Conservation (phyloP, 306 rosid genomes). For the Sicyos edulis region DNA sequence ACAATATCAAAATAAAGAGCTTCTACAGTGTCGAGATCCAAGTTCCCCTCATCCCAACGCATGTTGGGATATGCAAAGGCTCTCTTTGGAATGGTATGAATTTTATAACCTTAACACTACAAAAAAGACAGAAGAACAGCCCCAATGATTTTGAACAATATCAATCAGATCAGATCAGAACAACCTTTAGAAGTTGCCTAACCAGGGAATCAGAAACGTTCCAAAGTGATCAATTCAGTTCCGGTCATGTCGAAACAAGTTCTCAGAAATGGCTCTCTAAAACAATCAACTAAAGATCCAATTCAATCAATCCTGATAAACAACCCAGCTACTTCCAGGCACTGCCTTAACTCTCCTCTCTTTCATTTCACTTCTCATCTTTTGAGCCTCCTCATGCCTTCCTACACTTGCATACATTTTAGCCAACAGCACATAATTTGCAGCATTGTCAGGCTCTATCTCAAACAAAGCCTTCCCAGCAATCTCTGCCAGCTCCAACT, state of each 20-base stretch:
- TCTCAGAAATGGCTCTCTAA: neutral
- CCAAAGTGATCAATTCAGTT: neutral
- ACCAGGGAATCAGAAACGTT: neutral
- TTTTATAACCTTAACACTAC: neutral
- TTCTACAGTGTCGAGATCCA: neutral
- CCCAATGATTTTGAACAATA: neutral
- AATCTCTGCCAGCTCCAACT: conserved; percentile 55
- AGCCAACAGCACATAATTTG: conserved; percentile 58
- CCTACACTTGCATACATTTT: conserved; percentile 61
- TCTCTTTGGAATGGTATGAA: neutral
- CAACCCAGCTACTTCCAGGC: conserved; percentile 70
- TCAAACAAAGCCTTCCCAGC: conserved; percentile 57
- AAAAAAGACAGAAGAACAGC: neutral
- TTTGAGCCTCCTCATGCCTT: conserved; percentile 58
- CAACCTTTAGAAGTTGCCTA: neutral
- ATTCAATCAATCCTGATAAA: conserved; percentile 36
- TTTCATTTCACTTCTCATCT: conserved; percentile 45
- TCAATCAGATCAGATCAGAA: neutral
- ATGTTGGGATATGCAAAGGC: neutral
- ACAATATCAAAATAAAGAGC: neutral
- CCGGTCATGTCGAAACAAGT: neutral
- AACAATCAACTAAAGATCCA: neutral
- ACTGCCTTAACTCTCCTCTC: conserved; percentile 49
- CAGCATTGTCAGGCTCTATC: conserved; percentile 73
- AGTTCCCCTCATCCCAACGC: neutral